These are phyloP conservation scores for Coffea canephora DNA, from an alignment of 257 asterid species.

Conservation along the genomic window DNA sequence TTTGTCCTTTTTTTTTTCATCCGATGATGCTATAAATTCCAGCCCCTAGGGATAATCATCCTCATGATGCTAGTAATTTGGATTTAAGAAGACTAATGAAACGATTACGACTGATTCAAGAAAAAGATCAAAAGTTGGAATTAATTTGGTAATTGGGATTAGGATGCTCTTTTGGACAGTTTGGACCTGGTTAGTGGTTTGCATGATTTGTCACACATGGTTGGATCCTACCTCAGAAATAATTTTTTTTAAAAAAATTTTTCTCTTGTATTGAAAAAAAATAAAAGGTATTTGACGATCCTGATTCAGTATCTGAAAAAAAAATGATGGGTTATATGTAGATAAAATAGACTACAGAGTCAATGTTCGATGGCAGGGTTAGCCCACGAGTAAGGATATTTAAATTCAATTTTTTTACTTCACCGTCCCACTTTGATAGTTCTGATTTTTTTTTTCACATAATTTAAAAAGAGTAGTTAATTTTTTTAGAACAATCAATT, in stretches of 20 bases:
- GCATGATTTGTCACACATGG: neutral
- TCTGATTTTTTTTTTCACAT: too few species aligned
- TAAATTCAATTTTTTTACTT: neutral
- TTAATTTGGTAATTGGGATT: neutral
- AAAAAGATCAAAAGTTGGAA: neutral
- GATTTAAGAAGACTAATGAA: neutral
- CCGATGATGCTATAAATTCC: neutral
- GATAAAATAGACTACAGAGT: too few species aligned
- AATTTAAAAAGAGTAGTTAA: too few species aligned
- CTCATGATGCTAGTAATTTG: neutral
- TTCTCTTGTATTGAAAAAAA: too few species aligned
- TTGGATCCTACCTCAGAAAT: too few species aligned
- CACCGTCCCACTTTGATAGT: too few species aligned
- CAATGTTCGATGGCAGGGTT: neutral
- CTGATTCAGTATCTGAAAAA: too few species aligned
- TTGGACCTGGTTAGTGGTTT: neutral
- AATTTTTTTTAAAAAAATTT: too few species aligned
- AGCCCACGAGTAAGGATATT: neutral
- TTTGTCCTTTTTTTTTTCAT: too few species aligned
- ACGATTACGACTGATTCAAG: neutral
- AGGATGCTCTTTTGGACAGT: neutral
- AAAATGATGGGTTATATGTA: too few species aligned
- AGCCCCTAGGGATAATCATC: neutral
- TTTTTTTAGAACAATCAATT: too few species aligned
- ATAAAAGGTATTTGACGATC: too few species aligned